phyloP scores from a whole-genome alignment of 2,329 filamentous ascomycete species.

The Aspergillus texensis region DNA sequence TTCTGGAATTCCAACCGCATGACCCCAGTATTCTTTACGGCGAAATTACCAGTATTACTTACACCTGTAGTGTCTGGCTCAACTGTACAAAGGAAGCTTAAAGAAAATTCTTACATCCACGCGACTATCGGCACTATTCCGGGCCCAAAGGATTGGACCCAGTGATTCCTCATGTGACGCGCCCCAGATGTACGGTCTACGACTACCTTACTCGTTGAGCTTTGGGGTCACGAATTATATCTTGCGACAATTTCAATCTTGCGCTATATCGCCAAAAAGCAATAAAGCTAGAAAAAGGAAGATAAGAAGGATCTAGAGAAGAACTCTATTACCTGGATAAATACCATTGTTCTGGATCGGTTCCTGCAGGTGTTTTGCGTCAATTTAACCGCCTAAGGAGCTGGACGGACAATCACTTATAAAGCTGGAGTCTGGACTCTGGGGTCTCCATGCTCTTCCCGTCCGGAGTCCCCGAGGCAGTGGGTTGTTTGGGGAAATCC shows the following conservation, averaged over 20 bases:
- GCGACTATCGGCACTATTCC: neutral
- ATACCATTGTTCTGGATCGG: neutral
- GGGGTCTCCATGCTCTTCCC: neutral
- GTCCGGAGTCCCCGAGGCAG: conserved; percentile 5
- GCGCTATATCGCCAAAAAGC: neutral
- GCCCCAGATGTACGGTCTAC: neutral
- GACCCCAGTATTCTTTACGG: neutral
- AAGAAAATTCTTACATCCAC: conserved; percentile 4
- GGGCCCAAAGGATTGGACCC: conserved; percentile 5
- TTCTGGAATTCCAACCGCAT: neutral
- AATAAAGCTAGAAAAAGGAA: neutral
- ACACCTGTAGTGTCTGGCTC: neutral
- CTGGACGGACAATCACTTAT: neutral
- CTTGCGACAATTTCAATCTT: neutral
- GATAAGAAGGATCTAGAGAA: neutral
- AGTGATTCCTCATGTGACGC: conserved; percentile 5
- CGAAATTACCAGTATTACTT: neutral
- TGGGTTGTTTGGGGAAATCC: conserved; percentile 11
- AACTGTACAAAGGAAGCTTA: conserved; percentile 3
- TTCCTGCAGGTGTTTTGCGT: neutral
- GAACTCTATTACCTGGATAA: neutral
- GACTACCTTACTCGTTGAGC: neutral
- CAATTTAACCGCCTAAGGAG: conserved; percentile 1
- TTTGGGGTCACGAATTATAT: neutral
- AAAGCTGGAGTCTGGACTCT: conserved; percentile 9